Percentiles rank a stretch among this genome's conserved stretches.
phyloP scores from a whole-genome alignment of 495 filamentous ascomycete genomes.

The Penicillium roqueforti region DNA sequence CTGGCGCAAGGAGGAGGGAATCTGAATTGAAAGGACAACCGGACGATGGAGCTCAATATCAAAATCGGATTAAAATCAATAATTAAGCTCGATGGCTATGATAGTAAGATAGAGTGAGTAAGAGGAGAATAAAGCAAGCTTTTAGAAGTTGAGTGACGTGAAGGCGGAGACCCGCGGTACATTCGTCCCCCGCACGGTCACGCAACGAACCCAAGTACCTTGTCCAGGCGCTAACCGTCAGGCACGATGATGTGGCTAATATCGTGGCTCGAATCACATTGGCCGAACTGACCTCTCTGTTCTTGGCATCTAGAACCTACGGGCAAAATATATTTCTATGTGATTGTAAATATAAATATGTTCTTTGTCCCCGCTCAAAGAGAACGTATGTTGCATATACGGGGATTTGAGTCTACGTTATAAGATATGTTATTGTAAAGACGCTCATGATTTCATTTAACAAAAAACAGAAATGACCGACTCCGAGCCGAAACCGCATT shows the following conservation, averaged over 20 bases:
- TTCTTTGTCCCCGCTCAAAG: background rate
- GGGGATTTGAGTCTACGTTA: no score
- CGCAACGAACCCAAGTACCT: constrained; percentile 1
- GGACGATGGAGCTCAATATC: background rate
- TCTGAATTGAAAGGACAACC: background rate
- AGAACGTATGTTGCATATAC: no score
- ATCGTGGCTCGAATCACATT: background rate
- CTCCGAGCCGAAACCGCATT: constrained; percentile 8
- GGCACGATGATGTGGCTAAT: constrained; percentile 9
- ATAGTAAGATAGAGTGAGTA: background rate
- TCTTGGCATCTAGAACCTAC: background rate
- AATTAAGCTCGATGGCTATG: background rate
- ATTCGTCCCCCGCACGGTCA: constrained; percentile 15
- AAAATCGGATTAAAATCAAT: background rate
- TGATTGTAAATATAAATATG: no score
- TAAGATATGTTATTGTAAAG: background rate
- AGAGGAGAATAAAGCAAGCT: constrained; percentile 4
- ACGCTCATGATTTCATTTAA: constrained; percentile 3
- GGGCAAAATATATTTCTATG: no score
- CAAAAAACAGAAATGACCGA: constrained; percentile 8
- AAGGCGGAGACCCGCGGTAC: constrained; percentile 17
- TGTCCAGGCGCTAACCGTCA: constrained; percentile 18
- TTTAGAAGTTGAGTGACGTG: constrained; percentile 17
- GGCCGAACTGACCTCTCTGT: background rate
- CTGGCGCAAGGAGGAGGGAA: background rate